Evolutionary conservation across 352 stramenopile species (phyloP).

Genomic region (Phytophthora capsici): DNA sequence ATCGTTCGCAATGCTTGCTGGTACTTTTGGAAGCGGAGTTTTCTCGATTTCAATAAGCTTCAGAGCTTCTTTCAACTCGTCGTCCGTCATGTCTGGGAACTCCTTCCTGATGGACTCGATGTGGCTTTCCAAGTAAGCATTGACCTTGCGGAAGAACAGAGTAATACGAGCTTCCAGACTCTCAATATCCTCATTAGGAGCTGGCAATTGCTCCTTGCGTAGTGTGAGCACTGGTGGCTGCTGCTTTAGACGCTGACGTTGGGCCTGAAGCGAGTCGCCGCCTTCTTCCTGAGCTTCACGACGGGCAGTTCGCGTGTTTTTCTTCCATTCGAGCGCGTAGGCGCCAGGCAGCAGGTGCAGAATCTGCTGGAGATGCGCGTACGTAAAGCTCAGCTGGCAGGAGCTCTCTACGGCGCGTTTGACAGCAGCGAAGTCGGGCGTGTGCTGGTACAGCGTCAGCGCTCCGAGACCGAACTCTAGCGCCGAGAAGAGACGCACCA

Average conservation of each 20-base stretch:
- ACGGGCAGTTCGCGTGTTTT: conserved; percentile 34
- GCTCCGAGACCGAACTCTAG: conserved; percentile 77
- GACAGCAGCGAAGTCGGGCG: conserved; percentile 63
- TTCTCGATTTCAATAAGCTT: conserved; percentile 48
- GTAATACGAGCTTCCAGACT: conserved; percentile 58
- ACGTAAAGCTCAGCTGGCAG: conserved; percentile 59
- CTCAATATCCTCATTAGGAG: conserved; percentile 34
- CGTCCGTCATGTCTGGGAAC: conserved; percentile 39
- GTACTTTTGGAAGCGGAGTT: conserved; percentile 38
- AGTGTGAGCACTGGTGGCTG: conserved; percentile 58
- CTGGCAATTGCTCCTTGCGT: conserved; percentile 51
- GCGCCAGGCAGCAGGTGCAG: conserved; percentile 56
- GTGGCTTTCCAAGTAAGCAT: conserved; percentile 39
- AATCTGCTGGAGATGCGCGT: conserved; percentile 65
- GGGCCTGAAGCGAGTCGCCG: conserved; percentile 16
- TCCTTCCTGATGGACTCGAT: conserved; percentile 33
- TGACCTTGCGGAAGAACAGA: conserved; percentile 44
- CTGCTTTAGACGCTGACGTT: conserved; percentile 27
- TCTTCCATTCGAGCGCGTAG: conserved; percentile 59
- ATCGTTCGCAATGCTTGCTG: conserved; percentile 7
- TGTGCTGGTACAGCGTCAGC: conserved; percentile 75
- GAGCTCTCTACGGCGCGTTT: conserved; percentile 77
- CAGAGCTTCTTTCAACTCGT: conserved; percentile 42
- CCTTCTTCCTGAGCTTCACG: conserved; percentile 28
- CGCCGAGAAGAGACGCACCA: conserved; percentile 69